These are phyloP conservation scores for Malassezia vespertilionis DNA, from an alignment of 1,284 basidiomycete genomes.

Conservation along the genomic window DNA sequence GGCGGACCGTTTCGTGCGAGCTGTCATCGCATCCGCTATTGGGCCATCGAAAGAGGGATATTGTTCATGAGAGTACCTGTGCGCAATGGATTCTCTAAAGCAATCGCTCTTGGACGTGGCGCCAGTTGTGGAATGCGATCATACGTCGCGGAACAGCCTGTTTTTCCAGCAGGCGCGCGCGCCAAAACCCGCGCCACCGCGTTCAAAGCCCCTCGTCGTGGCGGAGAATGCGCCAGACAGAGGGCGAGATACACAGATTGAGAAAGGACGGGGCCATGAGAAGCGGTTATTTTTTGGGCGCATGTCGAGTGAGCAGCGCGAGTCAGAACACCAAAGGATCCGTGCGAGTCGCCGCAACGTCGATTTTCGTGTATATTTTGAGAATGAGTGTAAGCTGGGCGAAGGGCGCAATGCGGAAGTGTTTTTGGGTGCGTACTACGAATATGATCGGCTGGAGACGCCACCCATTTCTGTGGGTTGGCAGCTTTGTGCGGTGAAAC, in stretches of 20 bases:
- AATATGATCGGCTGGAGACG: not conserved
- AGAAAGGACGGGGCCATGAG: constrained; percentile 15
- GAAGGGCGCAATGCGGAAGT: constrained; percentile 42
- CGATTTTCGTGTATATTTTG: constrained; percentile 34
- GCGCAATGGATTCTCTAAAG: no score
- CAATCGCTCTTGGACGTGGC: no score
- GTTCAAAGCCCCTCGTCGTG: constrained; percentile 4
- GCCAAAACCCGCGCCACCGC: constrained; percentile 4
- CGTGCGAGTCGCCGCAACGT: constrained; percentile 30
- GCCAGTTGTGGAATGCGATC: no score
- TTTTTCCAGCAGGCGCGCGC: no score
- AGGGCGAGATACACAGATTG: no score
- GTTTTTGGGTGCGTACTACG: constrained; percentile 28
- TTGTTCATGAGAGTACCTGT: no score
- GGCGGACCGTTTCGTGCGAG: no score
- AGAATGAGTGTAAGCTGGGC: constrained; percentile 33
- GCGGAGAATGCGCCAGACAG: no score
- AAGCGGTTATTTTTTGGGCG: constrained; percentile 32
- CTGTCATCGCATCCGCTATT: no score
- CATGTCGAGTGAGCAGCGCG: constrained; percentile 31
- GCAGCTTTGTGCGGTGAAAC: constrained; percentile 43
- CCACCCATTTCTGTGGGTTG: constrained; percentile 12
- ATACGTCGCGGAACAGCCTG: constrained; percentile 5
- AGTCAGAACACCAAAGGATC: constrained; percentile 29
- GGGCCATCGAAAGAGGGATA: not conserved